Base-by-base conservation (phyloP, 2,329 filamentous ascomycete genomes). In the Cryphonectria radicalis region DNA sequence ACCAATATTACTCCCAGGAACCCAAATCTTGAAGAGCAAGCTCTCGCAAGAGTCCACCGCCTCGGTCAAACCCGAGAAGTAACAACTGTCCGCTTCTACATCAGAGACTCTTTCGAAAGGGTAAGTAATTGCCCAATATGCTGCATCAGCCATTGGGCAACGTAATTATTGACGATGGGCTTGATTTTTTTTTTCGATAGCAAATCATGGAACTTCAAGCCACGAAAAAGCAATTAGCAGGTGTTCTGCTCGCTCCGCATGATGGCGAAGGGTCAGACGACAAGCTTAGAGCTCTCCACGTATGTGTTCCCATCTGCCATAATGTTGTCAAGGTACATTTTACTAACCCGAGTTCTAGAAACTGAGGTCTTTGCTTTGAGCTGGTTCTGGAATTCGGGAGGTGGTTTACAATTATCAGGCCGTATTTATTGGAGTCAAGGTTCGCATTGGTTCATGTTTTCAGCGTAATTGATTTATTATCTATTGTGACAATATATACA, bases 1-100 rank as follows among this genome's bases (percentile, higher is more conserved):
- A 19, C 25, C 17, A 4, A 1, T 10, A 22, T 1, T 37, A n/a
- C n/a, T 11, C 0, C 7, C 4, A 78, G 77, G 77, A 79, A 79
- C 17, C 78, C 78, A 19, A 79, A 76, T 0, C 65, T 78, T 1
- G 77, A 79, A 62, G 77, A 79, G 4, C 77, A 79, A 53, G 78
- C 77, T 8, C 71, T 79, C 0, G 77, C 77, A 0, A 73, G 77
- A 10, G 75, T 79, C 19, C 75, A 79, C 55, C 72, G 78, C 19
- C 73, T 79, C 6, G 78, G 78, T 0, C 77, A 79, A 67, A 73
- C 43, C 0, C 70, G 68, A 43, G 74, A 77, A 32, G 78, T 79
- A 14, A 78, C 77, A 0, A 79, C 77, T 0, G 71, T 79, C 0
- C 73, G 78, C 0, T 77, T 78, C 35, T 77, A 73, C 46, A 70